Evolutionary conservation across 352 stramenopile genomes (phyloP).

Genomic region (Phytophthora europaea): DNA sequence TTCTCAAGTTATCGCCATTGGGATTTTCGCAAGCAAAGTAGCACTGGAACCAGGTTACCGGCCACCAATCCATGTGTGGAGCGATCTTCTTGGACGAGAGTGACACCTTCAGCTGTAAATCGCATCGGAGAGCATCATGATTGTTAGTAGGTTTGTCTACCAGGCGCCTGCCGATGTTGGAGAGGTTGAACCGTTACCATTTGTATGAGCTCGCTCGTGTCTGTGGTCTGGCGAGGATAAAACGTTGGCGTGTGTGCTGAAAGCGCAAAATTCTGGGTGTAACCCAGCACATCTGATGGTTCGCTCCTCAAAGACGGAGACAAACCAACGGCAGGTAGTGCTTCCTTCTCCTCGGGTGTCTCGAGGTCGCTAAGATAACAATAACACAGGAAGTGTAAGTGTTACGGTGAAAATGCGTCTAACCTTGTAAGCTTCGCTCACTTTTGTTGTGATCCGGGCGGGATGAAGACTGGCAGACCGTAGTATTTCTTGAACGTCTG

Average conservation of each 20-base stretch:
- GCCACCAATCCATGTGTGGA: constrained; percentile 86
- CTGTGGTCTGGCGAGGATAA: constrained; percentile 39
- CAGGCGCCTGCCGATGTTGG: not conserved
- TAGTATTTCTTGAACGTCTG: constrained; percentile 46
- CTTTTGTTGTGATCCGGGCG: constrained; percentile 2
- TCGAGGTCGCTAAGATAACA: constrained; percentile 13
- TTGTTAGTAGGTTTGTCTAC: constrained; percentile 1
- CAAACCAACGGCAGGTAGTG: not conserved
- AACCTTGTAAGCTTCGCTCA: not conserved
- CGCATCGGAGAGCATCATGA: not conserved
- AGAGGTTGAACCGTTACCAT: constrained; percentile 29
- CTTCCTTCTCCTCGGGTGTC: constrained; percentile 19
- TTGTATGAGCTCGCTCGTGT: constrained; percentile 44
- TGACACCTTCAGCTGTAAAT: constrained; percentile 39
- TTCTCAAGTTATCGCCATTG: constrained; percentile 1
- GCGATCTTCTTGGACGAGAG: constrained; percentile 54
- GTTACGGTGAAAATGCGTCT: not conserved
- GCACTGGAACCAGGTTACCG: constrained; percentile 46
- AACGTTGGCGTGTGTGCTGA: constrained; percentile 57
- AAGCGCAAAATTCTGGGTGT: constrained; percentile 40
- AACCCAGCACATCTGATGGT: constrained; percentile 12
- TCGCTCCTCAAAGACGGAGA: constrained; percentile 7
- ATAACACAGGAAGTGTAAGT: constrained; percentile 1
- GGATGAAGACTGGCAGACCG: constrained; percentile 34
- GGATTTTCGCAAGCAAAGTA: constrained; percentile 8